Evolutionary conservation across 345 rosid genomes (phyloP), one percentile per base, ranked within the genome.

Genomic region (Cardamine chenopodiifolia): DNA sequence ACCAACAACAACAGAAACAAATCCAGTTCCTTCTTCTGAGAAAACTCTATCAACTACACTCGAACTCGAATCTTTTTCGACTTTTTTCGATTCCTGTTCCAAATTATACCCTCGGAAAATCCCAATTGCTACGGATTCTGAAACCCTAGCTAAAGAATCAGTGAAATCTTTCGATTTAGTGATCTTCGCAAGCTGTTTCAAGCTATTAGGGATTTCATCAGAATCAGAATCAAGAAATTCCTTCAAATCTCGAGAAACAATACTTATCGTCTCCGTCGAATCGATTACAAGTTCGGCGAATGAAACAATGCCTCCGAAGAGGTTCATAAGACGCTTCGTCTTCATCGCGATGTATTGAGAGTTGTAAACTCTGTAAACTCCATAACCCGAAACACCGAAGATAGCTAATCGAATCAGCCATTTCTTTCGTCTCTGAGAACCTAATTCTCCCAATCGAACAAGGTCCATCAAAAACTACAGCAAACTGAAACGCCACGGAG

Each of bases 1-100:
- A 81, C 98, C 98, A 8, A 90, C 87, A 35, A 95, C 86, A 8
- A 87, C 92, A 0, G 99, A 95, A 18, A 85, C 86, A 78, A 95
- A 92, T 23, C 98, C 99, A 48, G 88, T 70, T 44, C 96, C 99
- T 8, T 84, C 81, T 3, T 81, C 70, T 10, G 99, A 87, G 42
- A 92, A 80, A 44, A 90, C 54, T 82, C 74, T 86, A 45, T 92
- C 93, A 76, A 83, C 57, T 11, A 86, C 65, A 76, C 80, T 78
- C 0, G 75, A 69, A 72, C 62, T 78, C 66, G 18, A 52, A n/a
- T 62, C 78, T 26, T 49, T 18, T 61, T 56, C 53, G 13, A 42
- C 66, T 4, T 59, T 64, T 15, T 29, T 48, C 2, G 84, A 78
- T 54, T 77, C 77, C 8, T 49, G 67, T 57, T 60, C 32, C 1